Evolutionary conservation across 176 grass and related monocot species (phyloP), one percentile per base, ranked within the genome.

Genomic region (Aegilops speltoides): DNA sequence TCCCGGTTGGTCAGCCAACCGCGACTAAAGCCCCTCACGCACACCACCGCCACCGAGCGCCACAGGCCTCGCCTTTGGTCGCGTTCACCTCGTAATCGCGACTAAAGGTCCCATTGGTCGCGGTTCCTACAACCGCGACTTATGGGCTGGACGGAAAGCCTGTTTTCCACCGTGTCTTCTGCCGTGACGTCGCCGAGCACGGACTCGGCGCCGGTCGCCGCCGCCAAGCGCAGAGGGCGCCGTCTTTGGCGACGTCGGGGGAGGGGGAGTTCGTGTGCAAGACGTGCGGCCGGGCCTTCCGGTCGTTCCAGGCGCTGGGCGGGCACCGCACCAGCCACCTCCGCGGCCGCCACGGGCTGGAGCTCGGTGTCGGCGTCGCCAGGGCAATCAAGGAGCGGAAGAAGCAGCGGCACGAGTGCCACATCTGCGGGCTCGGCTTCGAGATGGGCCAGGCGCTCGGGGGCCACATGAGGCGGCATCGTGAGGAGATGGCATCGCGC

Each of bases 391-490:
- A 54, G 84, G 87, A 76, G 9, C 79, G 70, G 70, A 81, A 86
- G 56, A n/a, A 1, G 79, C 62, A n/a, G n/a, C n/a, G n/a, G 1
- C 70, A 95, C 68, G 77, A 93, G 61, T 95, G 93, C 72, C 43
- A 85, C 41, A 73, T 93, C 81, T 93, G 93, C 78, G 91, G 91
- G 26, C 79, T 86, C 3, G 93, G 87, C 0, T 95, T 95, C 80
- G 76, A 87, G 79, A 82, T 68, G 76, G 93, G 88, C 1, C 93
- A 95, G 88, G 93, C 93, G 32, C 64, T 95, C 2, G 93, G 93
- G 0, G 93, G 93, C 0, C 93, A 95, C 81, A 95, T 95, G 93
- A 24, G 93, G 59, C 66, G 91, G 26, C 93, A 95, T 66, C 80
- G 82, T 22, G 88, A 87, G 64, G 57, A 83, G 77, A 41, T 72